These are phyloP conservation scores for Nevesoporus exiguus DNA, from an alignment of 768 basidiomycete species.

Conservation along the genomic window DNA sequence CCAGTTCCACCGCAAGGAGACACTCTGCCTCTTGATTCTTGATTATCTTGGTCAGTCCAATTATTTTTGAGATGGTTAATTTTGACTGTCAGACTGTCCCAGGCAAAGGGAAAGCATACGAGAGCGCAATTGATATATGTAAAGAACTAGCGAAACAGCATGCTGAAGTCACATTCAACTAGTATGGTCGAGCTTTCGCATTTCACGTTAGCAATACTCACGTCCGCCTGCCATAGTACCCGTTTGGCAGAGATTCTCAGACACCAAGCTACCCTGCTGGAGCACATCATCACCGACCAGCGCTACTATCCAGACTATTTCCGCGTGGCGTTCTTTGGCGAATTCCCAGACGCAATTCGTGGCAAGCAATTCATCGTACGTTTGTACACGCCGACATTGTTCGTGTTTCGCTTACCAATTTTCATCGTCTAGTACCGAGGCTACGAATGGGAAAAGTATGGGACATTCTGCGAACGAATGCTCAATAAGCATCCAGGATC, in stretches of 20 bases:
- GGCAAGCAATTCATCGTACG: slow-evolving; percentile 89
- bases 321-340: slow-evolving; percentile 90
- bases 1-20: slow-evolving; percentile 92
- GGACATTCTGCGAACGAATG: slow-evolving; percentile 87
- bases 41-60: slow-evolving; percentile 75
- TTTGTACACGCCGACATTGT: not conserved
- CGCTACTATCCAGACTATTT: slow-evolving; percentile 92
- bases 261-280: slow-evolving; percentile 83
- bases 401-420: not conserved
- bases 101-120: slow-evolving; percentile 98
- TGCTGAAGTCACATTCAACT: slow-evolving; percentile 85
- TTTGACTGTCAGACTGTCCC: slow-evolving; percentile 2
- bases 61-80: not conserved
- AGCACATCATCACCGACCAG: slow-evolving; percentile 80
- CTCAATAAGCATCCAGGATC: slow-evolving; percentile 87
- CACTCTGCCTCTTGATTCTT: slow-evolving; percentile 85
- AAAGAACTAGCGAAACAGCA: slow-evolving; percentile 90
- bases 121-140: slow-evolving; percentile 89
- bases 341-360: slow-evolving; percentile 79
- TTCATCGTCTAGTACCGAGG: slow-evolving; percentile 71
- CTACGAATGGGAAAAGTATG: slow-evolving; percentile 92
- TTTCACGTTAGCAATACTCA: slow-evolving; percentile 1
- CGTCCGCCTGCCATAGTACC: slow-evolving; percentile 43
- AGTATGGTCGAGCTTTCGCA: slow-evolving; percentile 46
- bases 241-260: slow-evolving; percentile 82